Evolutionary conservation across 306 rosid species (phyloP).

Genomic region (Prosopis cineraria): DNA sequence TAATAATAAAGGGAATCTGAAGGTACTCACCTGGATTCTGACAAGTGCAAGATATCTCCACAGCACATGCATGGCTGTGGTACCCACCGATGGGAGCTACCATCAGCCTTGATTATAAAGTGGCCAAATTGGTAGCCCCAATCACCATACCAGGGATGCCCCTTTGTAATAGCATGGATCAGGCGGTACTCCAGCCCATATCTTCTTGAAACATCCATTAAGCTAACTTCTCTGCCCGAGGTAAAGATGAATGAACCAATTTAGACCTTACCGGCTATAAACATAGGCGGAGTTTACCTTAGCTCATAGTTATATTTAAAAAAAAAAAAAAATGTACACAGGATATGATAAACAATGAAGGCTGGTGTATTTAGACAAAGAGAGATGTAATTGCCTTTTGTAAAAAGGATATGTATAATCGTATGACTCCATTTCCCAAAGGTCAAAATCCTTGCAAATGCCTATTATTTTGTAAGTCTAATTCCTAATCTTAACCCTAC

Average conservation of each 20-base stretch:
- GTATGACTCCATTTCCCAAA: slow-evolving; percentile 11
- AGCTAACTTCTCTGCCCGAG: slow-evolving; percentile 76
- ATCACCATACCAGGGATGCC: slow-evolving; percentile 89
- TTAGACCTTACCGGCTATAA: too few species aligned
- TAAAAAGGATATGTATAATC: not conserved
- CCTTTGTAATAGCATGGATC: slow-evolving; percentile 77
- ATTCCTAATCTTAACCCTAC: not conserved
- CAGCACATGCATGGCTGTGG: slow-evolving; percentile 97
- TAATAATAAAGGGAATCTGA: not conserved
- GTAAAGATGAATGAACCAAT: slow-evolving; percentile 23
- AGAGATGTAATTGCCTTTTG: not conserved
- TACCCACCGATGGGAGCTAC: slow-evolving; percentile 92
- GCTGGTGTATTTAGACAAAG: not conserved
- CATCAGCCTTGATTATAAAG: slow-evolving; percentile 90
- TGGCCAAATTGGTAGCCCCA: slow-evolving; percentile 98
- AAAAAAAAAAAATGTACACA: not conserved
- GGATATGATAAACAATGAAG: not conserved
- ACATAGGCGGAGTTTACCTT: too few species aligned
- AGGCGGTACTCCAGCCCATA: slow-evolving; percentile 87
- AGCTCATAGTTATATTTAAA: slow-evolving; percentile 17
- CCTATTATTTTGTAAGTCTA: slow-evolving; percentile 1
- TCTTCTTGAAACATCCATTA: slow-evolving; percentile 98
- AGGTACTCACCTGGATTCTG: slow-evolving; percentile 90
- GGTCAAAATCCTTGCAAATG: not conserved
- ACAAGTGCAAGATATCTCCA: slow-evolving; percentile 88